Evolutionary conservation across 2,329 filamentous ascomycete species (phyloP).

Genomic region (Elsinoe batatas): DNA sequence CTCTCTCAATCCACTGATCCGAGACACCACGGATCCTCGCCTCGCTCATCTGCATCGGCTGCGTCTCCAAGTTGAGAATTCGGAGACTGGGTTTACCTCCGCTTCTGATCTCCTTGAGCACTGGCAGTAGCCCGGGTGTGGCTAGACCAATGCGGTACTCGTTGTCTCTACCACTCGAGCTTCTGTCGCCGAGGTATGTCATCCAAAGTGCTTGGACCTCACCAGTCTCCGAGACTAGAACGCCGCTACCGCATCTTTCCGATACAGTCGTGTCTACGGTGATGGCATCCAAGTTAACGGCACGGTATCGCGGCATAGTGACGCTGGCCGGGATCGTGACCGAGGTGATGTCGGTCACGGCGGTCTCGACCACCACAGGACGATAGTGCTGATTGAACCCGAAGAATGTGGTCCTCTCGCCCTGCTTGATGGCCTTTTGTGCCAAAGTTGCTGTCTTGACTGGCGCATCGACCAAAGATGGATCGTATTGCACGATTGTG

Average conservation of each 20-base stretch:
- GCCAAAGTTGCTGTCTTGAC: conserved; percentile 82
- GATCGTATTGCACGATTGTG: conserved; percentile 89
- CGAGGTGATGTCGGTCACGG: conserved; percentile 92
- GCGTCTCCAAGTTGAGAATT: conserved; percentile 88
- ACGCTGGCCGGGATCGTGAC: conserved; percentile 93
- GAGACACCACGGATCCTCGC: conserved; percentile 94
- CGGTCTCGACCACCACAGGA: conserved; percentile 87
- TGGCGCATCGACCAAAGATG: conserved; percentile 82
- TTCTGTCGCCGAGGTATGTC: conserved; percentile 88
- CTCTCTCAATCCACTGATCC: conserved; percentile 89
- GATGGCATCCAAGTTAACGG: conserved; percentile 92
- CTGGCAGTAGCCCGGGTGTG: conserved; percentile 76
- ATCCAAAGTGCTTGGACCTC: conserved; percentile 94
- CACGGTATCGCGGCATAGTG: conserved; percentile 82
- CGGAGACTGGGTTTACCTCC: conserved; percentile 71
- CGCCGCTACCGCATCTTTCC: conserved; percentile 86
- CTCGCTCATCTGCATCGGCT: conserved; percentile 93
- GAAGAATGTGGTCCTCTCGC: conserved; percentile 88
- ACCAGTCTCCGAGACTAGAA: conserved; percentile 79
- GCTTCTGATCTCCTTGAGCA: conserved; percentile 76
- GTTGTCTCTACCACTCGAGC: conserved; percentile 71
- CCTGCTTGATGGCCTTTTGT: conserved; percentile 75
- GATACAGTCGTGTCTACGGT: conserved; percentile 91
- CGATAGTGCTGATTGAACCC: conserved; percentile 96
- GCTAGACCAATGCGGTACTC: conserved; percentile 93